A percentile compares a stretch with the other conserved stretches of the same genome.
These are phyloP conservation scores for Cladorrhinum samala DNA, from an alignment of 495 filamentous ascomycete genomes.

Conservation along the genomic window DNA sequence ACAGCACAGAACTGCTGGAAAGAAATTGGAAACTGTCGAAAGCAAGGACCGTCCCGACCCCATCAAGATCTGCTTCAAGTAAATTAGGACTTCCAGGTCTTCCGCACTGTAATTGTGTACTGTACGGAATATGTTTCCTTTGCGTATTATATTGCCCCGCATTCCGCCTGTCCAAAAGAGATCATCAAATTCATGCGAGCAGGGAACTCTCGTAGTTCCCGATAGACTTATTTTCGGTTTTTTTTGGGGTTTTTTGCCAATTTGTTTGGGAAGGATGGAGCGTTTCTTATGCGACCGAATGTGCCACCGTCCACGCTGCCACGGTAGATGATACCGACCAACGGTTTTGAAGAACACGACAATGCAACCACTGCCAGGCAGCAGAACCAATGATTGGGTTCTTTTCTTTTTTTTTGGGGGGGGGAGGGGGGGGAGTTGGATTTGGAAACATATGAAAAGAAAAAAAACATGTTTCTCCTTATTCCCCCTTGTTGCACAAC, in stretches of 20 bases:
- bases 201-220: not conserved
- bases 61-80: not conserved
- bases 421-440: too few species aligned
- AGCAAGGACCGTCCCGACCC: not conserved
- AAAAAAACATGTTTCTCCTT: not conserved
- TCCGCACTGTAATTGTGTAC: not conserved
- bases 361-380: too few species aligned
- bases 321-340: not conserved
- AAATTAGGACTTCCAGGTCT: too few species aligned
- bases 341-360: not conserved
- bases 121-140: not conserved
- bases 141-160: not conserved
- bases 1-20: too few species aligned
- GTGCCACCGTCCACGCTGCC: not conserved
- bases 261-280: not conserved
- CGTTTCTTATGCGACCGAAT: conserved; percentile 1
- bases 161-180: not conserved
- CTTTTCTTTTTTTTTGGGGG: not conserved
- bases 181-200: conserved; percentile 1
- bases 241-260: not conserved
- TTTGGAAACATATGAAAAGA: not conserved
- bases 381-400: too few species aligned
- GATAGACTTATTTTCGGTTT: not conserved
- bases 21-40: too few species aligned
- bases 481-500: not conserved